Evolutionary conservation across 371 early-diverging fungal species (phyloP).

Genomic region (Syncephalastrum sp.): DNA sequence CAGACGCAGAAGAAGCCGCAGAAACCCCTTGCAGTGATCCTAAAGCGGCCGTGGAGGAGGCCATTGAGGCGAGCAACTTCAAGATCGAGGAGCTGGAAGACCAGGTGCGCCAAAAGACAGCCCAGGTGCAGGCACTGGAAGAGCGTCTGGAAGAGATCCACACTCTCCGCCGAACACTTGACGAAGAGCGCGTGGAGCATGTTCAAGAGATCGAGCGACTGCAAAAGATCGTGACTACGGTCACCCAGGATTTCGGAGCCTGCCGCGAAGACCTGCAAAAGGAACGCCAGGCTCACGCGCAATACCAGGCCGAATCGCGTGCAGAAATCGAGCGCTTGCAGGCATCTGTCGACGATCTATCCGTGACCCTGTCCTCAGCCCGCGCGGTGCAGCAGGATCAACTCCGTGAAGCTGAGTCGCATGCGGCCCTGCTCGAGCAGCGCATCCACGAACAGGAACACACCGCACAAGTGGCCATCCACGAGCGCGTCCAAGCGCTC

Average conservation of each 20-base stretch:
- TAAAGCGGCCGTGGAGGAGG: slow-evolving; percentile 5
- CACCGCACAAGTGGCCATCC: slow-evolving; percentile 19
- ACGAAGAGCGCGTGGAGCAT: slow-evolving; percentile 21
- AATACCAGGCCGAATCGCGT: not conserved
- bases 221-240: slow-evolving; percentile 7
- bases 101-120: slow-evolving; percentile 13
- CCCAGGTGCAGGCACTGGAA: slow-evolving; percentile 18
- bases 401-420: slow-evolving; percentile 11
- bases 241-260: slow-evolving; percentile 6
- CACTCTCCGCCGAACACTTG: slow-evolving; percentile 18
- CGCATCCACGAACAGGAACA: slow-evolving; percentile 29
- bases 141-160: slow-evolving; percentile 27
- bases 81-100: slow-evolving; percentile 11
- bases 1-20: not conserved
- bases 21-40: not conserved
- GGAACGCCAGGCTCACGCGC: slow-evolving; percentile 5
- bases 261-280: slow-evolving; percentile 14
- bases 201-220: slow-evolving; percentile 16
- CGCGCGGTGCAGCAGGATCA: slow-evolving; percentile 9
- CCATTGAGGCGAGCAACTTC: slow-evolving; percentile 1
- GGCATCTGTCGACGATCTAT: slow-evolving; percentile 11
- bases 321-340: slow-evolving; percentile 7
- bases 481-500: slow-evolving; percentile 25
- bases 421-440: slow-evolving; percentile 15
- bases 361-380: not conserved